These are phyloP conservation scores for Striga asiatica DNA, from an alignment of 257 asterid genomes.

Conservation along the genomic window DNA sequence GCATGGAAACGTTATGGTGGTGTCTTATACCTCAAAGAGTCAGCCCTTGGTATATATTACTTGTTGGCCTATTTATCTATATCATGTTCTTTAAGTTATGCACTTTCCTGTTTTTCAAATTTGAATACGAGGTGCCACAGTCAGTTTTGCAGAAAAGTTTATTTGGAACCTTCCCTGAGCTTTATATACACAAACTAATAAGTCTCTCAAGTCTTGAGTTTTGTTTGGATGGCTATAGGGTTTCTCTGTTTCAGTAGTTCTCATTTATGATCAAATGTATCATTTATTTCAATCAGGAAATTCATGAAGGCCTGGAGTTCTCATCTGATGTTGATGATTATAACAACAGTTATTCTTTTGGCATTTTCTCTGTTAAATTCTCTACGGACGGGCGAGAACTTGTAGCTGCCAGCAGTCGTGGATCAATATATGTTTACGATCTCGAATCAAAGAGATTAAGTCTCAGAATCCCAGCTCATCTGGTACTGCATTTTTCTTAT, in stretches of 20 bases:
- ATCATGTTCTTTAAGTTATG: no score
- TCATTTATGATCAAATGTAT: not conserved
- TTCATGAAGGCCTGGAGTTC: slow-evolving; percentile 86
- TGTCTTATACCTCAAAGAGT: no score
- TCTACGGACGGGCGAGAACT: slow-evolving; percentile 87
- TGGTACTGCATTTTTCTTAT: slow-evolving; percentile 35
- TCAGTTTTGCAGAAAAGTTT: no score
- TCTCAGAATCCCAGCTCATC: slow-evolving; percentile 78
- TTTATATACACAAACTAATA: no score
- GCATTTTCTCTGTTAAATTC: slow-evolving; percentile 87
- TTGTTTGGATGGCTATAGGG: no score
- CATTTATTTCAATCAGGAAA: slow-evolving; percentile 47
- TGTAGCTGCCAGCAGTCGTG: slow-evolving; percentile 74
- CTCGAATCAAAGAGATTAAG: slow-evolving; percentile 59
- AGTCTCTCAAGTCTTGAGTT: no score
- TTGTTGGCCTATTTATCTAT: no score
- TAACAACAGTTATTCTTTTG: slow-evolving; percentile 63
- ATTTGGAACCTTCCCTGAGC: no score
- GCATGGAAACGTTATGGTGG: not conserved
- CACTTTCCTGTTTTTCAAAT: no score
- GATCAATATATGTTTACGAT: slow-evolving; percentile 77
- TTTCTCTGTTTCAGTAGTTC: slow-evolving; percentile 12
- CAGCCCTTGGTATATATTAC: no score
- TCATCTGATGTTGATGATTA: slow-evolving; percentile 40
- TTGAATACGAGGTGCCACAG: no score